Conservation (phyloP, 179 eudicot genomes). For the Corrigiola litoralis region DNA sequence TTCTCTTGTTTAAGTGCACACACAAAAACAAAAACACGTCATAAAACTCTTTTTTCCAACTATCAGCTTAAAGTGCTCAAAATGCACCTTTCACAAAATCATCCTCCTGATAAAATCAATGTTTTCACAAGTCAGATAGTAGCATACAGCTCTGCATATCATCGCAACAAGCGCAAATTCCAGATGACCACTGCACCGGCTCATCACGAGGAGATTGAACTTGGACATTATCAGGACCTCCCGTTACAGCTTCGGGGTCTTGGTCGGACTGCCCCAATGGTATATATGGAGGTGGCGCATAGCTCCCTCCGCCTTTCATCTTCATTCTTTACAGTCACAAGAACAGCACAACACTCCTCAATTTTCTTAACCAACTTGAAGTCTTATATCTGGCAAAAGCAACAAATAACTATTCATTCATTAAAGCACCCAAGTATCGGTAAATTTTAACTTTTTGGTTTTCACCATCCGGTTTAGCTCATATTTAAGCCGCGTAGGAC, state of each 20-base stretch:
- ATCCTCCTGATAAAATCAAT: slow-evolving; percentile 51
- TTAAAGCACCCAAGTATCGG: no score
- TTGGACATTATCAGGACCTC: slow-evolving; percentile 12
- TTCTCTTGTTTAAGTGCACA: neutral
- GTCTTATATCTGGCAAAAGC: no score
- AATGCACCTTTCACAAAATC: slow-evolving; percentile 42
- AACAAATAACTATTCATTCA: no score
- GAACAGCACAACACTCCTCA: neutral
- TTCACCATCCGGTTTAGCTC: no score
- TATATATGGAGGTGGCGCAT: slow-evolving; percentile 59
- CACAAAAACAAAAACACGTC: neutral
- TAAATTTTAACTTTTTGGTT: no score
- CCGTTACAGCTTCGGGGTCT: slow-evolving; percentile 31
- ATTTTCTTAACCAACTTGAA: neutral
- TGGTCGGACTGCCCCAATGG: slow-evolving; percentile 64
- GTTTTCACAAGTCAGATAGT: slow-evolving; percentile 58
- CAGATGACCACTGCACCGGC: slow-evolving; percentile 76
- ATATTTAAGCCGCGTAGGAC: no score
- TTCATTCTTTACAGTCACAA: neutral
- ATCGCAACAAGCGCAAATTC: slow-evolving; percentile 94
- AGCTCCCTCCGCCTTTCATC: slow-evolving; percentile 40
- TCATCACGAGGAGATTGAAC: slow-evolving; percentile 16
- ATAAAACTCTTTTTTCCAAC: neutral
- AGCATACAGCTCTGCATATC: slow-evolving; percentile 91
- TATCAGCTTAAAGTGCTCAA: slow-evolving; percentile 25